phyloP scores from a whole-genome alignment of 2,329 filamentous ascomycete genomes.

The Diaporthe ampelina region DNA sequence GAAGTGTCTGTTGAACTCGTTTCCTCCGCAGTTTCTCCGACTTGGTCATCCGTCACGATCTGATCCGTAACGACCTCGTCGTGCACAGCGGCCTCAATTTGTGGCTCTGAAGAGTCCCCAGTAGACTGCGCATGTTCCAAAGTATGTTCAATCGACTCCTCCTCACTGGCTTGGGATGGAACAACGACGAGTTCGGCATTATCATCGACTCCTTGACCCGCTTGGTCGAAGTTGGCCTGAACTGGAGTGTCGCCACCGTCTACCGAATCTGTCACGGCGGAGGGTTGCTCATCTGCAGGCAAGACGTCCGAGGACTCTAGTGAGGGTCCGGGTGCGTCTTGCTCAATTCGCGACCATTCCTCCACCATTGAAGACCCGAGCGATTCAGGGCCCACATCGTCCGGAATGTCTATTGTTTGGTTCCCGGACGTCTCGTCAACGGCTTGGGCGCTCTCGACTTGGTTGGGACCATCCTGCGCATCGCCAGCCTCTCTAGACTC shows the following conservation, averaged over 20 bases:
- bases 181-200: neutral
- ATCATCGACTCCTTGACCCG: neutral
- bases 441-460: neutral
- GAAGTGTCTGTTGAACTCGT: neutral
- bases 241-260: neutral
- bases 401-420: neutral
- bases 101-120: neutral
- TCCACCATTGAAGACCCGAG: neutral
- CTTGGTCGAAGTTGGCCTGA: neutral
- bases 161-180: neutral
- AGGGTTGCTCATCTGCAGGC: neutral
- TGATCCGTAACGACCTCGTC: neutral
- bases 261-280: neutral
- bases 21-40: neutral
- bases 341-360: neutral
- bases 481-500: neutral
- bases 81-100: neutral
- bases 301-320: conserved; percentile 23
- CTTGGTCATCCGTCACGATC: neutral
- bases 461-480: neutral
- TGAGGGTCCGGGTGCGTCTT: conserved; percentile 15
- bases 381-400: neutral
- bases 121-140: neutral
- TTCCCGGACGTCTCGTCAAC: neutral
- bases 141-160: neutral